Evolutionary conservation across 2,329 filamentous ascomycete genomes (phyloP).

Genomic region (Phoma sp.): DNA sequence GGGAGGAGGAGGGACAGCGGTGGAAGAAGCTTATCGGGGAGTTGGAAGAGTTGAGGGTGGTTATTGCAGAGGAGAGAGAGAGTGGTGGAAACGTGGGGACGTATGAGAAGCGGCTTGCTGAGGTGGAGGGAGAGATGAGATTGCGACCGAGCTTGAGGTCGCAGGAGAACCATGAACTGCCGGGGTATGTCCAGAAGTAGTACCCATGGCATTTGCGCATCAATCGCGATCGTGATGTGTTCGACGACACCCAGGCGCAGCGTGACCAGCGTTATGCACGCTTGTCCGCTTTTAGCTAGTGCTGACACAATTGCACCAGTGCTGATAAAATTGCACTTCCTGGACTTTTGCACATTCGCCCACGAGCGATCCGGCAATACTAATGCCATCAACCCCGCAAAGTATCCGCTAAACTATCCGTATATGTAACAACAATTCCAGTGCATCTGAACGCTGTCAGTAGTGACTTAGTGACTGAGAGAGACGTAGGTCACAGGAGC

Average conservation of each 20-base stretch:
- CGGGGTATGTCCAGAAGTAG: neutral
- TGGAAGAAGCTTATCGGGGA: slow-evolving; percentile 6
- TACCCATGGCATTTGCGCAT: too few relatives aligned
- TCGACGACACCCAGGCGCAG: neutral
- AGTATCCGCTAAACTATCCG: too few relatives aligned
- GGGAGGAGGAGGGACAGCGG: slow-evolving; percentile 9
- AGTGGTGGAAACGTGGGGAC: slow-evolving; percentile 1
- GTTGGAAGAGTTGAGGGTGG: slow-evolving; percentile 5
- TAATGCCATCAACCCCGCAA: too few relatives aligned
- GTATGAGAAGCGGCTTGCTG: slow-evolving; percentile 11
- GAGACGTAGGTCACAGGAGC: too few relatives aligned
- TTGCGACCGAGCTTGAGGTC: slow-evolving; percentile 5
- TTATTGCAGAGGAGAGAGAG: slow-evolving; percentile 2
- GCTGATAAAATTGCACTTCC: neutral
- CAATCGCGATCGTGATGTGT: neutral
- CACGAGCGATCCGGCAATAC: too few relatives aligned
- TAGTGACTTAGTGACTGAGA: too few relatives aligned
- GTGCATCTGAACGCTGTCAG: too few relatives aligned
- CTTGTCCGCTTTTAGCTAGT: neutral
- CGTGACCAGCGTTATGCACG: neutral
- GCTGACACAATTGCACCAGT: neutral
- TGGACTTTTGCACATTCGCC: slow-evolving; percentile 1
- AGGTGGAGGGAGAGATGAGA: slow-evolving; percentile 8
- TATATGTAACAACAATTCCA: too few relatives aligned
- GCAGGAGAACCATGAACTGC: neutral